Conservation (phyloP, 2,329 filamentous ascomycete species). For the Talaromyces sp. region DNA sequence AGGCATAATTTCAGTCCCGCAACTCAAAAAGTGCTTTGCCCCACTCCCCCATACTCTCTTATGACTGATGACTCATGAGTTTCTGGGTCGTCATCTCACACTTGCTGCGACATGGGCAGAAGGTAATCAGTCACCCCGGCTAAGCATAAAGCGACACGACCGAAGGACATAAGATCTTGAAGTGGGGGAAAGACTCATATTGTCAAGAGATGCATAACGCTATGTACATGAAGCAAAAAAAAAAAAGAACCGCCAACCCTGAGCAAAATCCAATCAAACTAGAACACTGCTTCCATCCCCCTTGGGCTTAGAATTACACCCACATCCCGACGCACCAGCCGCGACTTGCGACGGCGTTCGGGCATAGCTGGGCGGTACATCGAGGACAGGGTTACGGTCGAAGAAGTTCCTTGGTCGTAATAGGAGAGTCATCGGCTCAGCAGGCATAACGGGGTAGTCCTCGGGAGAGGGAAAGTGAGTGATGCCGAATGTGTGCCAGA, state of each 20-base stretch:
- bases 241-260: not conserved
- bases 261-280: not conserved
- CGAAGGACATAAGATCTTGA: not conserved
- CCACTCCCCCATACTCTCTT: not conserved
- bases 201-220: not conserved
- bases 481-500: constrained; percentile 92
- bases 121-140: not conserved
- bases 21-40: not conserved
- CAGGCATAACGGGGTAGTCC: constrained; percentile 90
- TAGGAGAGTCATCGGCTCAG: constrained; percentile 76
- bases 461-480: constrained; percentile 87
- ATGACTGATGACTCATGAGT: not conserved
- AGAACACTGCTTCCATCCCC: constrained; percentile 19
- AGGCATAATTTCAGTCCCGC: not conserved
- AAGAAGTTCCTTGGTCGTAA: constrained; percentile 82
- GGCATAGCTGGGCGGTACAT: constrained; percentile 73
- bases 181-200: not conserved
- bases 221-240: constrained; percentile 11
- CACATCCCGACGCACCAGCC: constrained; percentile 38
- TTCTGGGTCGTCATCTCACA: too few relatives aligned
- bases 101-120: too few relatives aligned
- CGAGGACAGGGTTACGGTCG: constrained; percentile 69
- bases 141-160: not conserved
- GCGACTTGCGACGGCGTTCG: constrained; percentile 67
- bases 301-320: constrained; percentile 32